These are phyloP conservation scores for Xylaria curta DNA, from an alignment of 495 filamentous ascomycete species.

Conservation along the genomic window DNA sequence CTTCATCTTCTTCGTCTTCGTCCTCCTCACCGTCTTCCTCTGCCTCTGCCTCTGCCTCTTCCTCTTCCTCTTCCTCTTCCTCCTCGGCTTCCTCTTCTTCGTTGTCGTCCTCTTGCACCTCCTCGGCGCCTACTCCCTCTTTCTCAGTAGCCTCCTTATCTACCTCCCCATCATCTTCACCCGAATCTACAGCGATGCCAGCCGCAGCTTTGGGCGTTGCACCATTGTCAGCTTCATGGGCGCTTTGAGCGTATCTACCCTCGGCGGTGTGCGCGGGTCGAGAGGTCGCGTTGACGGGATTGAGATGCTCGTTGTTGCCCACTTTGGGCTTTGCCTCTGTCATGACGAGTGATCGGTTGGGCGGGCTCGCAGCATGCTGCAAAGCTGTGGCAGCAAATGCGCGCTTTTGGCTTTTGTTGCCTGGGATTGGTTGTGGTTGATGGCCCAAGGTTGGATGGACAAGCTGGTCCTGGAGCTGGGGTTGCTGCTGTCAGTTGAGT, in stretches of 20 bases:
- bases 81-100: constrained; percentile 63
- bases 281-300: constrained; percentile 16
- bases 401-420: constrained; percentile 17
- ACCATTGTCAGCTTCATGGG: not conserved
- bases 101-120: constrained; percentile 52
- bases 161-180: constrained; percentile 24
- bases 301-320: constrained; percentile 40
- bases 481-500: not conserved
- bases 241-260: not conserved
- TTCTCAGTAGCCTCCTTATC: constrained; percentile 35
- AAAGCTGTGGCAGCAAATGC: constrained; percentile 2
- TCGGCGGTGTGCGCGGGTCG: constrained; percentile 15
- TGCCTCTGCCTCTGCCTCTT: constrained; percentile 54
- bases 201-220: not conserved
- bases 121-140: constrained; percentile 45
- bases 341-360: constrained; percentile 41
- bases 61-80: constrained; percentile 62
- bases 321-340: constrained; percentile 51
- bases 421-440: not conserved
- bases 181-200: not conserved
- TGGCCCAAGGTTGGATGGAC: not conserved
- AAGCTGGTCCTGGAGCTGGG: not conserved
- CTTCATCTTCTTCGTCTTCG: constrained; percentile 63
- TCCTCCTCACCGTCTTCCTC: constrained; percentile 67
- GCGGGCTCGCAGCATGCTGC: constrained; percentile 26